These are phyloP conservation scores for Spiromastix sp. DNA, from an alignment of 2,329 filamentous ascomycete species.

Conservation along the genomic window DNA sequence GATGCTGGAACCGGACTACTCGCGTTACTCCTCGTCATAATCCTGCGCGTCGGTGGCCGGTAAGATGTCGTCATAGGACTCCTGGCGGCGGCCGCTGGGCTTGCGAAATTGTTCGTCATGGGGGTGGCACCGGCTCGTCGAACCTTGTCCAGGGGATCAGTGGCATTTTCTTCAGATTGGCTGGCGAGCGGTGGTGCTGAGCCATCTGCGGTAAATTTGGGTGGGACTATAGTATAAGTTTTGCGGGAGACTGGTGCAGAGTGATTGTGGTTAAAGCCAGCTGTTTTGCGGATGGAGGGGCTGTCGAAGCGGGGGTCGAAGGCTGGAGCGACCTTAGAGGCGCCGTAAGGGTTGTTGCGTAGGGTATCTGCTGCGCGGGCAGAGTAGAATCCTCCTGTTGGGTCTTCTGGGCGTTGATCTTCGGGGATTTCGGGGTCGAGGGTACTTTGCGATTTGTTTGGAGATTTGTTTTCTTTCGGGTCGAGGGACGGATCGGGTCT, in stretches of 20 bases:
- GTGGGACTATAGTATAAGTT: constrained; percentile 7
- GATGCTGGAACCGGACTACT: background rate
- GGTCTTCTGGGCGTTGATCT: constrained; percentile 16
- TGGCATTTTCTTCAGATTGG: background rate
- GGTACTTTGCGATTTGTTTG: constrained; percentile 15
- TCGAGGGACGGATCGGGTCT: constrained; percentile 5
- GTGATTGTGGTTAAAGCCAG: constrained; percentile 70
- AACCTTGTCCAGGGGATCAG: constrained; percentile 12
- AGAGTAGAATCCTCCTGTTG: constrained; percentile 57
- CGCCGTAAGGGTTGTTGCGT: constrained; percentile 39
- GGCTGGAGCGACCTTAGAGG: constrained; percentile 36
- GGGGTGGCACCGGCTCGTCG: constrained; percentile 1
- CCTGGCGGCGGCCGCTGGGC: constrained; percentile 14
- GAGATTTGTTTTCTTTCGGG: constrained; percentile 8
- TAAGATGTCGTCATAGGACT: constrained; percentile 20
- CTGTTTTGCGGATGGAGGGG: constrained; percentile 80
- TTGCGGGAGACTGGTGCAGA: constrained; percentile 58
- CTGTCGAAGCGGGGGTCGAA: constrained; percentile 70
- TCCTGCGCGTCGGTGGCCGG: constrained; percentile 3
- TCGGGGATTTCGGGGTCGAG: constrained; percentile 17
- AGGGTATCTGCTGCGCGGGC: constrained; percentile 53
- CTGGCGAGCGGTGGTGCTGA: constrained; percentile 6
- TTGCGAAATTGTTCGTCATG: constrained; percentile 1
- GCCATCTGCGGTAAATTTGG: constrained; percentile 8
- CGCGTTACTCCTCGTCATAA: constrained; percentile 6